phyloP scores from a whole-genome alignment of 345 rosid genomes.

The Aquilaria yunnanensis region DNA sequence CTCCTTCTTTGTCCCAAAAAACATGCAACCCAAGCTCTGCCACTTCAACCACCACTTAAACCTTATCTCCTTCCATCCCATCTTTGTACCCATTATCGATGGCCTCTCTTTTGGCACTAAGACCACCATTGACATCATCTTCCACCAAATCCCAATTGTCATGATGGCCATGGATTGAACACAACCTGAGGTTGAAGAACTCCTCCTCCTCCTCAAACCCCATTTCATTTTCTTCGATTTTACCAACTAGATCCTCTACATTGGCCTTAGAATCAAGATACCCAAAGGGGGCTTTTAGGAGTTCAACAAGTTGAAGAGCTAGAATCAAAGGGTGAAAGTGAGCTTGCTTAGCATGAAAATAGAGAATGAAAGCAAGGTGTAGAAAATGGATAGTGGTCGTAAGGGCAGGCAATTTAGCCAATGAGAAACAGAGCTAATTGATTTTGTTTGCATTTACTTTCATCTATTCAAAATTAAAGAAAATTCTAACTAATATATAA shows the following conservation, averaged over 20 bases:
- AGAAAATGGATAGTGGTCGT: too few relatives aligned
- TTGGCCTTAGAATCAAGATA: slow-evolving; percentile 13
- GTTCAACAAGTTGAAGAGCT: too few relatives aligned
- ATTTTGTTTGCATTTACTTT: too few relatives aligned
- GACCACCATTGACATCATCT: slow-evolving; percentile 5
- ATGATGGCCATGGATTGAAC: slow-evolving; percentile 11
- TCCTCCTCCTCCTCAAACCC: slow-evolving; percentile 19
- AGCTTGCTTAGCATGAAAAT: too few relatives aligned
- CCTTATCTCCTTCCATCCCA: slow-evolving; percentile 11
- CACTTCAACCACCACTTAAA: slow-evolving; percentile 15
- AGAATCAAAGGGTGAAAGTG: too few relatives aligned
- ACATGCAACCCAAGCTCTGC: slow-evolving; percentile 2
- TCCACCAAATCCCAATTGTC: background rate
- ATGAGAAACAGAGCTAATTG: too few relatives aligned
- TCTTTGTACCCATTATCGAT: slow-evolving; percentile 15
- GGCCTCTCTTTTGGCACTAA: slow-evolving; percentile 32
- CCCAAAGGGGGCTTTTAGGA: too few relatives aligned
- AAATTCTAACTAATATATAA: too few relatives aligned
- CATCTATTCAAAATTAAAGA: too few relatives aligned
- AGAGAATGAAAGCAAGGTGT: too few relatives aligned
- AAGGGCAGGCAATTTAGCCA: too few relatives aligned
- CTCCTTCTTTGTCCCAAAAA: slow-evolving; percentile 23
- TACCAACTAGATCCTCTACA: slow-evolving; percentile 30
- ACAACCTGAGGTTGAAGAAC: background rate
- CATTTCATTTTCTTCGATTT: slow-evolving; percentile 30